A percentile compares a stretch with the other conserved stretches of the same genome.
Conservation (phyloP, 1,139 yeast species). For the Hanseniaspora uvarum region DNA sequence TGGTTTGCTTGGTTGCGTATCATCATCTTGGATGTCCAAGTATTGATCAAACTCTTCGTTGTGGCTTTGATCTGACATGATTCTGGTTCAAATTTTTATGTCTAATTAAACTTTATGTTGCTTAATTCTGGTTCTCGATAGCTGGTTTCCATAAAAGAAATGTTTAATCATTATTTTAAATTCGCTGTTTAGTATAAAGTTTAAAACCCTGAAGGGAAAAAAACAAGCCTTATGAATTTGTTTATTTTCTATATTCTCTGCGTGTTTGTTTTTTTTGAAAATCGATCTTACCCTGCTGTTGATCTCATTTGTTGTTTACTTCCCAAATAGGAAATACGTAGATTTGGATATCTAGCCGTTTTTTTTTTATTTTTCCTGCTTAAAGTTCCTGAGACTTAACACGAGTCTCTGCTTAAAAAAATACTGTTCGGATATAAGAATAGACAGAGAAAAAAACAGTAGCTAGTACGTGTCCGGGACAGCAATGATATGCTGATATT, state of each 20-base stretch:
- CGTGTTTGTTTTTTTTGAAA: neutral
- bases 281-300: neutral
- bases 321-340: neutral
- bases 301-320: neutral
- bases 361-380: neutral
- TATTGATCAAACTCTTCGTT: slow-evolving; percentile 6
- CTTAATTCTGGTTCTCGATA: too few relatives aligned
- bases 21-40: slow-evolving; percentile 4
- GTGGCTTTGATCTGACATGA: slow-evolving; percentile 5
- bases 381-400: neutral
- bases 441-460: neutral
- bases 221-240: neutral
- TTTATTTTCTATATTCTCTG: neutral
- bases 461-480: neutral
- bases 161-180: too few relatives aligned
- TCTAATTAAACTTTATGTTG: too few relatives aligned
- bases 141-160: too few relatives aligned
- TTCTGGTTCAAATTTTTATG: too few relatives aligned
- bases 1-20: neutral
- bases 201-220: neutral
- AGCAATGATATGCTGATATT: too few relatives aligned
- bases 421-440: neutral
- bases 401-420: neutral
- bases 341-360: neutral
- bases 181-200: too few relatives aligned